These are phyloP conservation scores for Curvularia verruculosa DNA, from an alignment of 2,329 filamentous ascomycete genomes.

Conservation along the genomic window DNA sequence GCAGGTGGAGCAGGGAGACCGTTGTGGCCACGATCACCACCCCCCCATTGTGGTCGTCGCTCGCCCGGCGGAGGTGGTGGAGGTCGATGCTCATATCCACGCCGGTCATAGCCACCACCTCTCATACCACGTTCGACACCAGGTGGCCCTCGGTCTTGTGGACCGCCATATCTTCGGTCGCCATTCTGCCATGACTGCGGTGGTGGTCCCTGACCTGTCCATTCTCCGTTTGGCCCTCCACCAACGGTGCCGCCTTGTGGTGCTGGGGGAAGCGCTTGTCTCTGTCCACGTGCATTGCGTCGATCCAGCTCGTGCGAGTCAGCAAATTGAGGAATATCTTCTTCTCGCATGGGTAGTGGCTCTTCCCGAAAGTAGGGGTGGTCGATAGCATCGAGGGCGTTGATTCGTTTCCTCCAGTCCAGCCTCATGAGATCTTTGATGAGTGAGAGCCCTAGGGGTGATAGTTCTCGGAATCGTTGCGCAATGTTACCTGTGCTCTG, in stretches of 20 bases:
- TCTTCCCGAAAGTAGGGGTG: slow-evolving; percentile 87
- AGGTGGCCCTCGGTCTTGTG: slow-evolving; percentile 51
- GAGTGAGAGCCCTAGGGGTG: slow-evolving; percentile 75
- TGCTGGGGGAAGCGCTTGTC: slow-evolving; percentile 82
- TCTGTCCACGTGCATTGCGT: slow-evolving; percentile 85
- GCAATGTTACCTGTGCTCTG: slow-evolving; percentile 69
- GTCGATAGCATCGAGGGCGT: slow-evolving; percentile 89
- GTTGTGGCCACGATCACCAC: slow-evolving; percentile 31
- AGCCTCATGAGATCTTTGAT: slow-evolving; percentile 83
- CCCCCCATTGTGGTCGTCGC: slow-evolving; percentile 43
- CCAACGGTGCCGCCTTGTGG: slow-evolving; percentile 91
- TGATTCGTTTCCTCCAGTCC: slow-evolving; percentile 87
- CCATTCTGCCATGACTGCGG: slow-evolving; percentile 45
- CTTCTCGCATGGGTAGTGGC: slow-evolving; percentile 79
- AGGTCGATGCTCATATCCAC: slow-evolving; percentile 40
- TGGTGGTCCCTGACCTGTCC: slow-evolving; percentile 56
- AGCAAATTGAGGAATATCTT: slow-evolving; percentile 88
- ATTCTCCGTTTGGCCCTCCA: slow-evolving; percentile 66
- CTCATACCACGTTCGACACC: slow-evolving; percentile 42
- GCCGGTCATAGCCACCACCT: slow-evolving; percentile 36
- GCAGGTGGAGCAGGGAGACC: slow-evolving; percentile 46
- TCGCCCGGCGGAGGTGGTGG: slow-evolving; percentile 46
- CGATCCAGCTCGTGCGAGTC: slow-evolving; percentile 97
- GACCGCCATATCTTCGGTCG: slow-evolving; percentile 40
- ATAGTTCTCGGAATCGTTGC: slow-evolving; percentile 76